Base-by-base conservation (phyloP, 495 filamentous ascomycete species). In the Penicillium ochrochloron region DNA sequence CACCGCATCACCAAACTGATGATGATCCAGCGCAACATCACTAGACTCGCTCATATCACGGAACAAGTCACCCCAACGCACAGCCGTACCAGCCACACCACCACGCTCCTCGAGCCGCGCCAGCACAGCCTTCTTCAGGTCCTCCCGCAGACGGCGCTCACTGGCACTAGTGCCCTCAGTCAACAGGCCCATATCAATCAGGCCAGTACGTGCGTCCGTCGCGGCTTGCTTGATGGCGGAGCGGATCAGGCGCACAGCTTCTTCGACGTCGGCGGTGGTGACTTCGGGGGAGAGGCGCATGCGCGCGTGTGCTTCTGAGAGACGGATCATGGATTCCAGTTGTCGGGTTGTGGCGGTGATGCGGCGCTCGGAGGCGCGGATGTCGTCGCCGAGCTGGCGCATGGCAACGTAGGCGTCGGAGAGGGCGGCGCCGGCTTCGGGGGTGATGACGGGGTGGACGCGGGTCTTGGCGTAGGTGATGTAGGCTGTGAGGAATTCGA, bases 281-380 rank as follows among this genome's bases (percentile, higher is more conserved):
- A 99, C 96, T 50, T 80, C 82, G 0, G 78, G 67, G 0, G 91
- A 88, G 11, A 99, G 83, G 31, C 95, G 89, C 95, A 99, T 99
- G 72, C 97, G 97, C 23, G 95, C 95, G 77, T 98, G 96, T 15
- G 95, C 94, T 82, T 99, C 95, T 1, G 94, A 82, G 3, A 99
- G 87, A 44, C 95, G 93, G 74, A 99, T 97, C 90, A 98, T 98
- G 37, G 89, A 93, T 77, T 99, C 95, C 39, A 99, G 82, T 75
- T 99, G 95, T 58, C 95, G 85, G 12, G 95, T 99, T 11, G 95
- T 99, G 52, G 95, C 95, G 1, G 95, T 99, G 76, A 99, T 98
- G 66, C 95, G 90, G 77, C 96, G 94, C 72, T 99, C 95, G 2
- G 90, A 83, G 14, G 94, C 87, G 29, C 95, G 93, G 53, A 98